phyloP scores from a whole-genome alignment of 768 basidiomycete genomes.

The Dacryopinax spathularia region DNA sequence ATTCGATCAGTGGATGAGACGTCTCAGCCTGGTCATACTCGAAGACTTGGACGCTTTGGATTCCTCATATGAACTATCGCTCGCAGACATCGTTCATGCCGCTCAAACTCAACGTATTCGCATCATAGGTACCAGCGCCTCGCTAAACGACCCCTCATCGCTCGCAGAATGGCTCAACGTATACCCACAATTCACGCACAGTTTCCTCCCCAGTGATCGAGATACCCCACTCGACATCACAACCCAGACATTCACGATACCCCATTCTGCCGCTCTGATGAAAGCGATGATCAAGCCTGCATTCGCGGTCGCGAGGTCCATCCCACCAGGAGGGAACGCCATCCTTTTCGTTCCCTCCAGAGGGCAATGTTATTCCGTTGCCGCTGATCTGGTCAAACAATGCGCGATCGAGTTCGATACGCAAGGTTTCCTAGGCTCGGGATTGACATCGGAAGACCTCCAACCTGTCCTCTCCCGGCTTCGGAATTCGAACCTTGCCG shows the following conservation, averaged over 20 bases:
- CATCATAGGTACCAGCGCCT: conserved; percentile 60
- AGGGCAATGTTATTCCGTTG: conserved; percentile 54
- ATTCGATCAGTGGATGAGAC: conserved; percentile 16
- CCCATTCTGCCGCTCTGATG: conserved; percentile 73
- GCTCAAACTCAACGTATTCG: conserved; percentile 51
- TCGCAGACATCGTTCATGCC: conserved; percentile 56
- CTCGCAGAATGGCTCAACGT: conserved; percentile 75
- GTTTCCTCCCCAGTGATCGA: conserved; percentile 70
- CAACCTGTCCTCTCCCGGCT: conserved; percentile 46
- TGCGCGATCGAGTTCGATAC: conserved; percentile 63
- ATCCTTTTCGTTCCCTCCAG: conserved; percentile 85
- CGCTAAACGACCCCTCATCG: conserved; percentile 66
- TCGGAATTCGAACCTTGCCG: conserved; percentile 45
- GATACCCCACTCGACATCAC: conserved; percentile 59
- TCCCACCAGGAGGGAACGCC: conserved; percentile 33
- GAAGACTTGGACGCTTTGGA: conserved; percentile 80
- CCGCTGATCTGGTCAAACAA: conserved; percentile 75
- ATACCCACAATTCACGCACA: conserved; percentile 45
- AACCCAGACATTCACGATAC: conserved; percentile 67
- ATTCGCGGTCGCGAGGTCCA: conserved; percentile 52
- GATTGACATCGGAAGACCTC: conserved; percentile 38
- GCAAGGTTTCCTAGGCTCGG: conserved; percentile 50
- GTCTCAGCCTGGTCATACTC: conserved; percentile 57
- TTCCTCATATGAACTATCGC: conserved; percentile 60
- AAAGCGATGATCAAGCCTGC: conserved; percentile 87